A percentile compares a stretch with the other conserved stretches of the same genome.
Evolutionary conservation across 208 protist species (phyloP).

Genomic region (Leishmania lainsoni): DNA sequence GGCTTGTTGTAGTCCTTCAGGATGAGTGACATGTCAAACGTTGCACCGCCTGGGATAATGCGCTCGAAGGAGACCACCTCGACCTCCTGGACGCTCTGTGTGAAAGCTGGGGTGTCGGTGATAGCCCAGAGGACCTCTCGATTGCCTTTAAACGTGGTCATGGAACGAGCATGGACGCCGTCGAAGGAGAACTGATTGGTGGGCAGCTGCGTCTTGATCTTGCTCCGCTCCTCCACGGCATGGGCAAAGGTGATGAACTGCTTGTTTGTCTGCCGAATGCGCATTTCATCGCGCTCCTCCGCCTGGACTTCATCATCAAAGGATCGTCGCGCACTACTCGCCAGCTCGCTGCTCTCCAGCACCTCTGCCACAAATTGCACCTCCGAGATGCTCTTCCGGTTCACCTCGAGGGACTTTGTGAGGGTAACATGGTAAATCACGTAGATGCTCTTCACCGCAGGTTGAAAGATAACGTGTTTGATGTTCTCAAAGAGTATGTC

Average conservation of each 20-base stretch:
- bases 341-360: conserved; percentile 89
- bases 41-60: conserved; percentile 83
- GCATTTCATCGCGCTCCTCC: conserved; percentile 74
- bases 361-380: conserved; percentile 98
- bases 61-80: conserved; percentile 96
- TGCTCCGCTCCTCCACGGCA: conserved; percentile 67
- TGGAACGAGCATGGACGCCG: conserved; percentile 74
- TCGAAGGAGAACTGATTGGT: conserved; percentile 85
- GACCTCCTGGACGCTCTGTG: conserved; percentile 92
- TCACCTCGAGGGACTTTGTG: conserved; percentile 95
- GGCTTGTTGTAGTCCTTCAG: conserved; percentile 96
- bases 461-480: conserved; percentile 97
- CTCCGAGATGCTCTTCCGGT: conserved; percentile 95
- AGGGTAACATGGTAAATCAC: conserved; percentile 98
- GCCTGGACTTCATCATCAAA: conserved; percentile 82
- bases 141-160: conserved; percentile 79
- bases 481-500: conserved; percentile 97
- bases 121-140: conserved; percentile 85
- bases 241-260: conserved; percentile 83
- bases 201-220: conserved; percentile 80
- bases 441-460: conserved; percentile 87
- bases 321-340: conserved; percentile 48
- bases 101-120: conserved; percentile 93
- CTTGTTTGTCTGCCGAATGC: conserved; percentile 80
- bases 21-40: conserved; percentile 98